Evolutionary conservation across 441 rosid genomes (phyloP).

Genomic region (Pelargonium citronellum): DNA sequence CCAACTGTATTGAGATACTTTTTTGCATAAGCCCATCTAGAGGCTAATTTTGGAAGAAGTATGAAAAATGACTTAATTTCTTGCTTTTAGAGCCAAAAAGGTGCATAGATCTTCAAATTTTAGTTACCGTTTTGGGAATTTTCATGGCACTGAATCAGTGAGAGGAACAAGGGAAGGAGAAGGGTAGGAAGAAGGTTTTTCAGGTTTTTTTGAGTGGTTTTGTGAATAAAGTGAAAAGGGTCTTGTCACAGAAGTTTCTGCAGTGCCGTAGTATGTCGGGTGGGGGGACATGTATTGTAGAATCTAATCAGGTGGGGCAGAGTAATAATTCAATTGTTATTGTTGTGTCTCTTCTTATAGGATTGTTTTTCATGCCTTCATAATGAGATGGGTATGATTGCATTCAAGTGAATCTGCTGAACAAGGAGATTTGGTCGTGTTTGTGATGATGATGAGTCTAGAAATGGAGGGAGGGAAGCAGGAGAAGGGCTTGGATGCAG

Average conservation of each 20-base stretch:
- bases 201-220: background rate
- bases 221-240: background rate
- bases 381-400: background rate
- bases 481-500: constrained; percentile 34
- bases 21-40: background rate
- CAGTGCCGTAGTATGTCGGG: background rate
- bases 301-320: background rate
- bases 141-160: background rate
- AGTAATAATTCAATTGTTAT: constrained; percentile 1
- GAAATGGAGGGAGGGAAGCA: constrained; percentile 33
- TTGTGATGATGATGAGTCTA: background rate
- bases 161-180: too few species aligned
- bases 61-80: background rate
- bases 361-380: background rate
- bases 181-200: too few species aligned
- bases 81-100: background rate
- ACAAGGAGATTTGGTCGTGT: constrained; percentile 4
- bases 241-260: background rate
- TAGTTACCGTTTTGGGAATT: background rate
- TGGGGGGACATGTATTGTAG: too few species aligned
- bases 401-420: background rate
- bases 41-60: background rate
- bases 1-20: background rate
- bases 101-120: background rate
- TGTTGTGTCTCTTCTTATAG: background rate